Evolutionary conservation across 2,329 filamentous ascomycete species (phyloP).

Genomic region (Colletotrichum spinosum): DNA sequence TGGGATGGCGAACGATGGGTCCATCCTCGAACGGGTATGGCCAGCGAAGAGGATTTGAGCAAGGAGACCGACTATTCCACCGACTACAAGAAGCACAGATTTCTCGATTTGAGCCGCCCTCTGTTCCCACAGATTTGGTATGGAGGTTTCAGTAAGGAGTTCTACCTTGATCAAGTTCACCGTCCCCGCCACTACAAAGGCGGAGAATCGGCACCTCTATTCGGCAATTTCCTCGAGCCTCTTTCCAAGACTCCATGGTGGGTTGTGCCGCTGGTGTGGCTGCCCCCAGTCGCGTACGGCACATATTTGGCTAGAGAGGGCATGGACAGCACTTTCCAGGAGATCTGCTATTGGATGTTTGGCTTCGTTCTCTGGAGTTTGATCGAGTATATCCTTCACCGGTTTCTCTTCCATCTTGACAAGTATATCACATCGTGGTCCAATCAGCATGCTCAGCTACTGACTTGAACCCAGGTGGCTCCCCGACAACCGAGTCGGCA

Average conservation of each 20-base stretch:
- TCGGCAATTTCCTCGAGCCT: slow-evolving; percentile 99
- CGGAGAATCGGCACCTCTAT: slow-evolving; percentile 90
- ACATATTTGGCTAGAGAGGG: slow-evolving; percentile 73
- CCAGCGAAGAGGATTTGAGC: slow-evolving; percentile 85
- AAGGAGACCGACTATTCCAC: slow-evolving; percentile 81
- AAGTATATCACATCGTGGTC: slow-evolving; percentile 67
- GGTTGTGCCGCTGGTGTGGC: slow-evolving; percentile 85
- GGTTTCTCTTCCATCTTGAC: slow-evolving; percentile 95
- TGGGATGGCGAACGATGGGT: slow-evolving; percentile 45
- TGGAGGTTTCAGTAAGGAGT: slow-evolving; percentile 91
- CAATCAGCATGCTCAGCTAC: too few species aligned
- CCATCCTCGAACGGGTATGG: slow-evolving; percentile 84
- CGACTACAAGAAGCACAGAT: slow-evolving; percentile 93
- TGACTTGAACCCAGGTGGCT: slow-evolving; percentile 70
- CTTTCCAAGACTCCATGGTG: slow-evolving; percentile 96
- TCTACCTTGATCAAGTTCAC: slow-evolving; percentile 96
- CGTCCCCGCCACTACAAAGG: slow-evolving; percentile 96
- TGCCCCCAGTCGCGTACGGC: slow-evolving; percentile 83
- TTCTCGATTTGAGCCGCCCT: slow-evolving; percentile 88
- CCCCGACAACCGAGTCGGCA: slow-evolving; percentile 88
- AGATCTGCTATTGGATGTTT: slow-evolving; percentile 72
- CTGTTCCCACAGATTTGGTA: slow-evolving; percentile 89
- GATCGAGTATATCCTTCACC: slow-evolving; percentile 88
- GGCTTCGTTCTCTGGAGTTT: slow-evolving; percentile 89
- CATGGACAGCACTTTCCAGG: slow-evolving; percentile 60